Percentiles rank a stretch among this genome's conserved stretches.
These are phyloP conservation scores for Talaromyces funiculosus DNA, from an alignment of 2,329 filamentous ascomycete genomes.

Conservation along the genomic window DNA sequence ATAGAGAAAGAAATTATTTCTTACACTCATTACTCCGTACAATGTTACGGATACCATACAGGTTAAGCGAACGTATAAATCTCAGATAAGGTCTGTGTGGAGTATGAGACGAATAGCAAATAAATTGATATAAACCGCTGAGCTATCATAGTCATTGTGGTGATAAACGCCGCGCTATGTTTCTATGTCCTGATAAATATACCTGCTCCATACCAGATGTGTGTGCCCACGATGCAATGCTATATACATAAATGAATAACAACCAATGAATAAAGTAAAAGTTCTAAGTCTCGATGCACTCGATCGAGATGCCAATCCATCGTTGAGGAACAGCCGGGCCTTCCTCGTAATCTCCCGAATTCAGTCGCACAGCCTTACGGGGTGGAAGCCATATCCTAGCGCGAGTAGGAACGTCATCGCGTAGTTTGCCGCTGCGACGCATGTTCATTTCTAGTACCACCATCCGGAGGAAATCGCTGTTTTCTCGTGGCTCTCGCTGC, in stretches of 20 bases:
- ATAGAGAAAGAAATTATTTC: background rate
- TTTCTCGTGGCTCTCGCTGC: conserved; percentile 59
- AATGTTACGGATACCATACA: background rate
- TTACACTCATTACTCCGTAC: background rate
- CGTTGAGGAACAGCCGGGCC: conserved; percentile 23
- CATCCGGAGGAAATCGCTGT: conserved; percentile 58
- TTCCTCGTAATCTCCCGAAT: conserved; percentile 18
- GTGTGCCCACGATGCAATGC: conserved; percentile 2
- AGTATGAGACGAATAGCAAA: background rate
- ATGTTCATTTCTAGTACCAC: conserved; percentile 65
- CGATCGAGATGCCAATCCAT: conserved; percentile 27
- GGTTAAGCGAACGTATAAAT: background rate
- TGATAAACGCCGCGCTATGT: conserved; percentile 5
- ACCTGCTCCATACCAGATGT: background rate
- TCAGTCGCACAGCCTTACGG: conserved; percentile 29
- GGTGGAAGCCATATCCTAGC: conserved; percentile 59
- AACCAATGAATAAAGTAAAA: background rate
- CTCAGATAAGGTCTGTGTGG: background rate
- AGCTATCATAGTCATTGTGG: background rate
- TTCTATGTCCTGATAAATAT: background rate
- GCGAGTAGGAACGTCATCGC: conserved; percentile 48
- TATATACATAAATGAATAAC: background rate
- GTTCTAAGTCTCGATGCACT: conserved; percentile 5
- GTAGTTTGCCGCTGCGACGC: conserved; percentile 58
- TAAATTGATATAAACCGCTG: background rate